Evolutionary conservation across 345 rosid species (phyloP), one percentile per base, ranked within the genome.

Genomic region (Citrus mangshanensis): DNA sequence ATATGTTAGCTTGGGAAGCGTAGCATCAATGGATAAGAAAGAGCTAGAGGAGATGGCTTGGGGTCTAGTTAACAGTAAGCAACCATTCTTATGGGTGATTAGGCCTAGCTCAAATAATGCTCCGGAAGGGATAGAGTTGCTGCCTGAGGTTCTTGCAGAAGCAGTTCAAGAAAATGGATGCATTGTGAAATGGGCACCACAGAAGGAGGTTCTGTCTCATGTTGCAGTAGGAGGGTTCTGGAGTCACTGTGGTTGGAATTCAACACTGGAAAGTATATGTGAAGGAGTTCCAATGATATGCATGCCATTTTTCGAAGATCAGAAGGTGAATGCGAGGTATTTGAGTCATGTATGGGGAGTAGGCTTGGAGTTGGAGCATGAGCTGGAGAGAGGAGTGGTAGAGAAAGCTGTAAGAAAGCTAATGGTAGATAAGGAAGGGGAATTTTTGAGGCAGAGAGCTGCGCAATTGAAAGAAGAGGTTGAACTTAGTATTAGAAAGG

Each of bases 231-330:
- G 77, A 74, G 68, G 77, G 56, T 60, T 61, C 32, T 74, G 77
- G 77, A 74, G 56, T 18, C 77, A 74, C 6, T 74, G 77, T 40
- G 77, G 77, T 37, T 74, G 77, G 77, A 74, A 74, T 38, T 60
- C 77, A 9, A 74, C 58, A 1, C 1, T 38, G 22, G 77, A 60
- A 74, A 38, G 77, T 61, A 18, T 60, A 13, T 24, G 68, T 18
- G 77, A 59, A 74, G 77, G 35, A 7, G 68, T 74, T 60, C 58
- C 77, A 59, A 40, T 61, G 68, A 59, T 60, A 21, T 74, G 77
- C 65, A 60, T 24, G 37, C 77, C 77, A 59, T 35, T 13, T 74
- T 74, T 61, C 9, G 77, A 35, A 22, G 68, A 61, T 14, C 77
- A 60, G 19, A 40, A 9, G 10, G 30, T 74, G 21, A 61, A 74